Conservation (phyloP, 2,329 filamentous ascomycete genomes). For the Zelopaecilomyces penicillatus region DNA sequence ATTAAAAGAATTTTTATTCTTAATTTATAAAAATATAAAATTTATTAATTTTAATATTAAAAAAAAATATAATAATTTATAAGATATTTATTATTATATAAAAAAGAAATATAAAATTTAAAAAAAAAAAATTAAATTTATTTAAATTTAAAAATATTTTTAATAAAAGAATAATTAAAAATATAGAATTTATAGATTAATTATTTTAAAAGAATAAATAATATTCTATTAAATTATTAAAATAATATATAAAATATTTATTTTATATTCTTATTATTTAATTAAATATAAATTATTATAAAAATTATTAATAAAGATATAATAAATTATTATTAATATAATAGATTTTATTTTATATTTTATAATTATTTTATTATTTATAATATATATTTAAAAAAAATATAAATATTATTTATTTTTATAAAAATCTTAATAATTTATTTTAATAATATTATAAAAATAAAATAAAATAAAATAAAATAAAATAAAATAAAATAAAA, state of each 20-base stretch:
- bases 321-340: not conserved
- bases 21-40: constrained; percentile 1
- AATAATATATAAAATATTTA: not conserved
- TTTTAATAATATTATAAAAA: too few species aligned
- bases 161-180: not conserved
- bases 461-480: too few species aligned
- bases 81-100: not conserved
- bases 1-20: not conserved
- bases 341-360: not conserved
- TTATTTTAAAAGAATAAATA: not conserved
- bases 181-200: not conserved
- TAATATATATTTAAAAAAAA: too few species aligned
- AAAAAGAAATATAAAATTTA: not conserved
- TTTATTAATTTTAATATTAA: not conserved
- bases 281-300: not conserved
- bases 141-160: not conserved
- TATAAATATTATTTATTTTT: too few species aligned
- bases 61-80: not conserved
- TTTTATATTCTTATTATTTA: not conserved
- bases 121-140: not conserved
- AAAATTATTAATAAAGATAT: not conserved
- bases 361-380: too few species aligned
- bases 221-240: not conserved
- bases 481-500: too few species aligned
- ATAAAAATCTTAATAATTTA: too few species aligned